Evolutionary conservation across 768 basidiomycete species (phyloP), one percentile per base, ranked within the genome.

Genomic region (Tephrocybe sp.): DNA sequence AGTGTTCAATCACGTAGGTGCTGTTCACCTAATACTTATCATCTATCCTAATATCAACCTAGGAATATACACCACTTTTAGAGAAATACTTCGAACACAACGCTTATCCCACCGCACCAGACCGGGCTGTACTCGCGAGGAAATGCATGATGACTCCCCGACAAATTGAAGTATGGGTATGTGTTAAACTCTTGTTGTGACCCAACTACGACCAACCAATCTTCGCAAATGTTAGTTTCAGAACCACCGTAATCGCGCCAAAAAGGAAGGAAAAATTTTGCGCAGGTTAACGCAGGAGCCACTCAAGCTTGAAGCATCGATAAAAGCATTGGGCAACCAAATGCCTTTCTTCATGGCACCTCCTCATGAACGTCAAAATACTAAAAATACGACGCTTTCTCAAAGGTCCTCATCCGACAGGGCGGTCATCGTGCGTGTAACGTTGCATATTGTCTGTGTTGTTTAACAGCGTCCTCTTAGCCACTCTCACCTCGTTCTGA

Each of bases 161-260:
- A 0, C 80, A 83, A 51, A 79, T 83, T 4, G 26, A 79, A 58
- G 76, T 81, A 44, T 83, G 81, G 81, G 80, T 81, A 53, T 0
- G 70, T 37, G n/a, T n/a, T n/a, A n/a, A n/a, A n/a, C n/a, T n/a
- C n/a, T n/a, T n/a, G n/a, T n/a, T n/a, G n/a, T n/a, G n/a, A n/a
- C n/a, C n/a, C n/a, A n/a, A n/a, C n/a, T n/a, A n/a, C n/a, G n/a
- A n/a, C n/a, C n/a, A n/a, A n/a, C n/a, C n/a, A n/a, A 10, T n/a
- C 3, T 3, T 17, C 17, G 10, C n/a, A 28, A 15, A 9, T 11
- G 5, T 30, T 41, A 83, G 81, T 83, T 83, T 46, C 81, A 83
- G 64, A 83, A 83, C 30, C 76, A 75, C 32, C 73, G 81, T 3
- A 68, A 66, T 44, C 71, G 75, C 8, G 67, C 69, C 0, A 73